Evolutionary conservation across 2,329 filamentous ascomycete species (phyloP).

Genomic region (Trichoderma sp.): DNA sequence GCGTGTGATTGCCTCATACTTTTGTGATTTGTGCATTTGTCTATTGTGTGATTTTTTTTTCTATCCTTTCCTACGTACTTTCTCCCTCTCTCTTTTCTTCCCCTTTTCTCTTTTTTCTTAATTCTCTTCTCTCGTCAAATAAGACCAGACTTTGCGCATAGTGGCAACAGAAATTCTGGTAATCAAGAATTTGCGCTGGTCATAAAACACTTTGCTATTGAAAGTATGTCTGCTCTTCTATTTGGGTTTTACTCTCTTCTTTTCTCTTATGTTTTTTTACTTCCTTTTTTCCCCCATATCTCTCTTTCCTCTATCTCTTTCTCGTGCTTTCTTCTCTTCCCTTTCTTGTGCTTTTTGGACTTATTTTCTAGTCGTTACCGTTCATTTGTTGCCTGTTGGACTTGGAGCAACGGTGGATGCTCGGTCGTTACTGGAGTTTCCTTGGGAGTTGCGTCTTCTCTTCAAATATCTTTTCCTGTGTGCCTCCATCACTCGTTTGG

Average conservation of each 20-base stretch:
- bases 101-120: neutral
- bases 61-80: neutral
- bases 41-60: neutral
- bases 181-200: neutral
- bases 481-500: neutral
- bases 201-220: neutral
- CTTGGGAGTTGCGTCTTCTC: neutral
- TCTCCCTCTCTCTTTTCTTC: neutral
- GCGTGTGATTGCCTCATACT: conserved; percentile 10
- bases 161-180: neutral
- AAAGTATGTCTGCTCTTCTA: neutral
- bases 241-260: neutral
- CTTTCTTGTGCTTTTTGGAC: neutral
- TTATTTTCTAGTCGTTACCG: neutral
- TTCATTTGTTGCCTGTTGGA: neutral
- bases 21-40: conserved; percentile 8
- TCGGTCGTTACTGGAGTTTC: neutral
- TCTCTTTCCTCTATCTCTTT: neutral
- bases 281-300: neutral
- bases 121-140: neutral
- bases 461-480: neutral
- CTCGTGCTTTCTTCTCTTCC: neutral
- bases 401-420: neutral
- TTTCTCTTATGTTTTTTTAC: neutral
- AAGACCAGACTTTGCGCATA: neutral